Evolutionary conservation across 208 protist species (phyloP).

Genomic region (Crithidia acanthocephali): DNA sequence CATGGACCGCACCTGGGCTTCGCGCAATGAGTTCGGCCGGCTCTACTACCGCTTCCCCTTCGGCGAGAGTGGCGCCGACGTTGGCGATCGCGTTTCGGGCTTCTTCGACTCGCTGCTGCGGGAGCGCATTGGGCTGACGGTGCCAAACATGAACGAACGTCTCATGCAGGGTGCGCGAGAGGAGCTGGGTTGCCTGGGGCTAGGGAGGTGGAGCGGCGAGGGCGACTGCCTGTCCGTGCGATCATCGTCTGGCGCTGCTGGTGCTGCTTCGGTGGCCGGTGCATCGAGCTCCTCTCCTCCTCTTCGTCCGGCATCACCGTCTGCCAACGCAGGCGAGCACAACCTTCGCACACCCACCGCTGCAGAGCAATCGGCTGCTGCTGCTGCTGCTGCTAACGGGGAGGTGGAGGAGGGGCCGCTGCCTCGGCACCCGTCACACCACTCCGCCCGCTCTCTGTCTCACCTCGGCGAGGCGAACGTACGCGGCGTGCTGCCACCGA

Average conservation of each 20-base stretch:
- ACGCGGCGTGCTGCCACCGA: constrained; percentile 32
- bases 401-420: not conserved
- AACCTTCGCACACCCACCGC: too few species aligned
- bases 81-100: constrained; percentile 87
- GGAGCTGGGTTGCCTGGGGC: constrained; percentile 14
- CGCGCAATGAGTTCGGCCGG: constrained; percentile 77
- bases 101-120: constrained; percentile 91
- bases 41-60: constrained; percentile 93
- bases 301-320: too few species aligned
- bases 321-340: too few species aligned
- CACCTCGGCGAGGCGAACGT: constrained; percentile 24
- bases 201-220: constrained; percentile 25
- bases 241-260: not conserved
- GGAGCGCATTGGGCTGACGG: constrained; percentile 68
- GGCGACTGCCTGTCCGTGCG: not conserved
- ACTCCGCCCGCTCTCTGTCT: constrained; percentile 13
- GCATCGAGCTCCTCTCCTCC: not conserved
- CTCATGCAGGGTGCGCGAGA: constrained; percentile 19
- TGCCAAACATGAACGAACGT: constrained; percentile 64
- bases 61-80: constrained; percentile 92
- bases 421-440: not conserved
- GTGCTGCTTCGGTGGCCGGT: not conserved
- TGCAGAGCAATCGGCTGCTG: not conserved
- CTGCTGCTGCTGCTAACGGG: not conserved
- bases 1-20: constrained; percentile 76